Base-by-base conservation (phyloP, 805 yeast species). In the Maudiozyma pseudohumilis region DNA sequence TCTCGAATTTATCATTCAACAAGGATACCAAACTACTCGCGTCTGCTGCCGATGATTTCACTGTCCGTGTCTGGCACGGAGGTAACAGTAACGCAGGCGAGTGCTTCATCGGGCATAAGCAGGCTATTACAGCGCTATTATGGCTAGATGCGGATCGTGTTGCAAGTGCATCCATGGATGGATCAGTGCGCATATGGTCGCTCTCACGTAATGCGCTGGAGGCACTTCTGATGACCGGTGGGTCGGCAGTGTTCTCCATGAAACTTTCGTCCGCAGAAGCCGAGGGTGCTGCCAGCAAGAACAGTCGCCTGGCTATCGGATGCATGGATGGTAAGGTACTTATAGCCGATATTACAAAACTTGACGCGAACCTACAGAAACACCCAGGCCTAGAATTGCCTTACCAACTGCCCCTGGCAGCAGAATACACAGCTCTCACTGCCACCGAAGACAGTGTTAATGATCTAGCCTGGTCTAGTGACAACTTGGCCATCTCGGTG, bases 11-110 rank as follows among this genome's bases (percentile, higher is more conserved):
- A 4, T 55, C 63, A 22, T 84, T 80, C 53, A 76, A 79, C 48
- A 42, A 52, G 5, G 55, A 57, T 2, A 63, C 68, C 12, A 74
- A 74, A 46, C 56, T 80, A 22, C 62, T 88, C 29, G 76, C 86
- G 3, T 75, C 88, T 2, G 77, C 84, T 7, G 77, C 94, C 1
- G 94, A 84, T 52, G 96, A 88, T 54, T 70, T 73, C 39, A 64
- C 72, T 0, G 68, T 87, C 7, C 72, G 84, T 47, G 64, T 86
- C 16, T 88, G 95, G 95, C 73, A 69, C 49, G 80, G 86, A 26
- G 69, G 70, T 20, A 71, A 76, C 23, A 60, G 72, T 18, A 73
- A 72, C 41, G 69, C 75, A 21, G 60, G 69, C 25, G 69, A 69
- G 40, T 59, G 70, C 5, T 52, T 74, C 27, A 39, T 52, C 6